Evolutionary conservation across 148 eudicot species (phyloP), one percentile per base, ranked within the genome.

Genomic region (Silene latifolia): DNA sequence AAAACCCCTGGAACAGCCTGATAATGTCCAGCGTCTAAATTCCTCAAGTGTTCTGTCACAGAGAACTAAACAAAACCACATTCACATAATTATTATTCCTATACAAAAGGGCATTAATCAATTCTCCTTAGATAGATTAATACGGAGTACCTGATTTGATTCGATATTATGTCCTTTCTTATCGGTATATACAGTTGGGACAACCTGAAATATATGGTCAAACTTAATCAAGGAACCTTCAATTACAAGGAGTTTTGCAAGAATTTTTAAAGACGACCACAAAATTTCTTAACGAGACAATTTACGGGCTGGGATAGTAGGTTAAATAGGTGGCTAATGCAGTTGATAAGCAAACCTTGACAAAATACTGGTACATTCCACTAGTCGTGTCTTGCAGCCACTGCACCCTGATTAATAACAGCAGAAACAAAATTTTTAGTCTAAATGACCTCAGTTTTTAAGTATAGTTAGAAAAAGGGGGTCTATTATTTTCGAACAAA

Each of bases 131-230:
- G 18, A 39, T 47, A 27, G 53, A 69, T 35, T 24, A 20, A n/a
- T n/a, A n/a, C n/a, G n/a, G n/a, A n/a, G 48, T 80, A 93, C 98
- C 98, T 93, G 98, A 86, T 93, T 93, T 74, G 98, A 90, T 56
- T 78, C 79, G 71, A 89, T 88, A 63, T 81, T 87, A 67, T 74
- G 83, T 66, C 86, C 87, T 65, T 81, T 84, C 67, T 83, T 77
- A 79, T 89, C 72, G 7, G 88, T 89, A 79, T 89, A 93, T 59
- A 90, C 81, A 9, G 98, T 89, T 58, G 98, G 98, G 66, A 93
- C 98, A 68, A 93, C 93, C 96, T 93, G 86, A 48, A 86, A 63
- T 24, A 64, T 62, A 67, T 35, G 8, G 69, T 81, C 53, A 69
- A 89, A 87, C 85, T 83, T 82, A 70, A 70, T 77, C 25, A 8